phyloP scores from a whole-genome alignment of 495 filamentous ascomycete species.

The Xylaria sp. region DNA sequence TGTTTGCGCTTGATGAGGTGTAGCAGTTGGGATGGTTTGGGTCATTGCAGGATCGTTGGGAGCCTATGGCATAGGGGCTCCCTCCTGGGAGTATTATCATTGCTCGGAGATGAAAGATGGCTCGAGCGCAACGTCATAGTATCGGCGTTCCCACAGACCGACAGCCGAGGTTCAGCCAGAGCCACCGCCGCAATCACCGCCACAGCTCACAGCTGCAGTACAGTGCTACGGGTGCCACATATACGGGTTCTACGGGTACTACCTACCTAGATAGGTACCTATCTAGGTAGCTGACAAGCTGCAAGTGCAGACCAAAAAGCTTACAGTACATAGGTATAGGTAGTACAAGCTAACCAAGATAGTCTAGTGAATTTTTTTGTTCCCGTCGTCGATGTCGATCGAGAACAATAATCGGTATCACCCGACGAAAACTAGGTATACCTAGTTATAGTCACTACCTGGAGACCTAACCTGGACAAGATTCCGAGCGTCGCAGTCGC shows the following conservation, averaged over 20 bases:
- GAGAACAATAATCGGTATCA: slow-evolving; percentile 16
- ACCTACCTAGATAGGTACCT: no score
- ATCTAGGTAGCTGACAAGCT: not conserved
- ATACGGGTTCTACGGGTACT: no score
- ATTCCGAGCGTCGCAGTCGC: not conserved
- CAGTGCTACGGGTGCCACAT: no score
- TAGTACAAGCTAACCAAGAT: not conserved
- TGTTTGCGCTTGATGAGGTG: slow-evolving; percentile 42
- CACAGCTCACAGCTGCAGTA: not conserved
- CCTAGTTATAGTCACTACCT: no score
- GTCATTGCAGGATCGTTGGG: slow-evolving; percentile 10
- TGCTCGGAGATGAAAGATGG: slow-evolving; percentile 28
- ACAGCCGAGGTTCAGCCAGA: slow-evolving; percentile 20
- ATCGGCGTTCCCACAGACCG: not conserved
- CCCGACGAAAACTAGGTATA: slow-evolving; percentile 9
- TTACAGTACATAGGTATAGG: no score
- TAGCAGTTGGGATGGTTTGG: not conserved
- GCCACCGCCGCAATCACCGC: not conserved
- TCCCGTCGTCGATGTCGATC: not conserved
- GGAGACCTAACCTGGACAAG: not conserved
- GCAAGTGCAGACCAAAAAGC: not conserved
- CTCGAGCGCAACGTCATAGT: slow-evolving; percentile 23
- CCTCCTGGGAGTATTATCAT: not conserved
- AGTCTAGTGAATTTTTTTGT: slow-evolving; percentile 13
- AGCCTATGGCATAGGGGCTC: slow-evolving; percentile 8